Percentiles rank a stretch among this genome's conserved stretches.
These are phyloP conservation scores for Gossypium herbaceum DNA, from an alignment of 345 rosid genomes.

Conservation along the genomic window DNA sequence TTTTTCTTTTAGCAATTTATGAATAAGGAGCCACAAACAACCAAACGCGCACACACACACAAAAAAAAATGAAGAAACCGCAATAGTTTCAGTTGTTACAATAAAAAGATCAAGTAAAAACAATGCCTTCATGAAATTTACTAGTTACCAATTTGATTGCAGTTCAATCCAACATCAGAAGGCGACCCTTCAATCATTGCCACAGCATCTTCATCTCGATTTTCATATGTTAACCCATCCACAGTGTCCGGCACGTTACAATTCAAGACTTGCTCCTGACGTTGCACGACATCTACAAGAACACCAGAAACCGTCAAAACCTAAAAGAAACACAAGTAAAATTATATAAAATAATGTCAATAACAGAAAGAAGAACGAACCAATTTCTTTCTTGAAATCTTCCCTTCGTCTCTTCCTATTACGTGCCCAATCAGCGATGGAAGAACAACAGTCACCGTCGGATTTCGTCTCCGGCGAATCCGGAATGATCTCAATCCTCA, in stretches of 20 bases:
- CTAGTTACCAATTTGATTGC: conserved; percentile 30
- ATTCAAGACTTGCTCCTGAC: conserved; percentile 51
- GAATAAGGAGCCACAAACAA: neutral
- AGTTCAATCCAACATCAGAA: conserved; percentile 27
- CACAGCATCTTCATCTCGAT: conserved; percentile 53
- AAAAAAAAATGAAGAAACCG: neutral
- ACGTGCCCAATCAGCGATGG: conserved; percentile 61
- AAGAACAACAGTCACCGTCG: conserved; percentile 42
- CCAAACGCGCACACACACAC: neutral
- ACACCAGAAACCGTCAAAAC: neutral
- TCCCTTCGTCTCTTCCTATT: conserved; percentile 71
- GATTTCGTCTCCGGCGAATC: conserved; percentile 39
- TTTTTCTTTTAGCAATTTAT: neutral
- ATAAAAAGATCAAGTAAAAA: neutral
- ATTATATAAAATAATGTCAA: neutral
- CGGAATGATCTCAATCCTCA: conserved; percentile 59
- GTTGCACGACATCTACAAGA: conserved; percentile 19
- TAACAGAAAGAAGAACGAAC: conserved; percentile 5
- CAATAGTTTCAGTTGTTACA: neutral
- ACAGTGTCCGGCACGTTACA: conserved; percentile 48
- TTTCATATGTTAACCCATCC: conserved; percentile 44
- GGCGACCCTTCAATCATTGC: conserved; percentile 56
- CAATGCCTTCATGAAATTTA: neutral
- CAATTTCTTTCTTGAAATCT: conserved; percentile 45
- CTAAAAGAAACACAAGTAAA: neutral